Evolutionary conservation across 2,329 filamentous ascomycete species (phyloP).

Genomic region (Sclerotinia minor): DNA sequence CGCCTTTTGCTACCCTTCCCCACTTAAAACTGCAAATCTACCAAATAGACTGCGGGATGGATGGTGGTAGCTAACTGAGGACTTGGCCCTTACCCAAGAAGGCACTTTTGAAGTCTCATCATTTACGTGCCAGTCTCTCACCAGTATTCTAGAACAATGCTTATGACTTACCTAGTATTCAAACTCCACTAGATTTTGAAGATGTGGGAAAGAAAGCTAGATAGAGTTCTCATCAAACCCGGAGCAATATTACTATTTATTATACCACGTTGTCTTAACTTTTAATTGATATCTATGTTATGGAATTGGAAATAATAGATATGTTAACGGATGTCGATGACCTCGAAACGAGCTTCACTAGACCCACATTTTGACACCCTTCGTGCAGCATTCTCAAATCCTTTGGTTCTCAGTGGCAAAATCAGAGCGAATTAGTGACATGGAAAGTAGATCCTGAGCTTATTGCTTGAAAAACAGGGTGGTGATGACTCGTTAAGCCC

Average conservation of each 20-base stretch:
- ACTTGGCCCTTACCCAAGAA: neutral
- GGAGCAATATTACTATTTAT: too few relatives aligned
- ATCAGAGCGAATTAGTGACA: neutral
- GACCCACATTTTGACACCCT: slow-evolving; percentile 10
- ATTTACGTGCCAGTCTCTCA: neutral
- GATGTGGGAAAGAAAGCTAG: too few relatives aligned
- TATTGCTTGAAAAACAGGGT: neutral
- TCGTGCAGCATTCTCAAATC: slow-evolving; percentile 11
- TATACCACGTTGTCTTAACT: too few relatives aligned
- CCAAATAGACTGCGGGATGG: neutral
- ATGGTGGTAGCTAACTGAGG: neutral
- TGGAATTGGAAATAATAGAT: neutral
- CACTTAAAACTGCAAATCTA: neutral
- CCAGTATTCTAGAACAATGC: neutral
- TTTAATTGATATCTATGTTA: too few relatives aligned
- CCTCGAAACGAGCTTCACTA: neutral
- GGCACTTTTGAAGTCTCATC: neutral
- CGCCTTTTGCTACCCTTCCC: neutral
- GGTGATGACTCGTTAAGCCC: slow-evolving; percentile 11
- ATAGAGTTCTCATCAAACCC: too few relatives aligned
- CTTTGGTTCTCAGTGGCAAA: neutral
- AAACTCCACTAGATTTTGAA: too few relatives aligned
- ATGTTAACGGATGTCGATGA: neutral
- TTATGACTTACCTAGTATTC: neutral
- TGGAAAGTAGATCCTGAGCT: slow-evolving; percentile 11